Base-by-base conservation (phyloP, 2,329 filamentous ascomycete species). In the Fusarium compactum region DNA sequence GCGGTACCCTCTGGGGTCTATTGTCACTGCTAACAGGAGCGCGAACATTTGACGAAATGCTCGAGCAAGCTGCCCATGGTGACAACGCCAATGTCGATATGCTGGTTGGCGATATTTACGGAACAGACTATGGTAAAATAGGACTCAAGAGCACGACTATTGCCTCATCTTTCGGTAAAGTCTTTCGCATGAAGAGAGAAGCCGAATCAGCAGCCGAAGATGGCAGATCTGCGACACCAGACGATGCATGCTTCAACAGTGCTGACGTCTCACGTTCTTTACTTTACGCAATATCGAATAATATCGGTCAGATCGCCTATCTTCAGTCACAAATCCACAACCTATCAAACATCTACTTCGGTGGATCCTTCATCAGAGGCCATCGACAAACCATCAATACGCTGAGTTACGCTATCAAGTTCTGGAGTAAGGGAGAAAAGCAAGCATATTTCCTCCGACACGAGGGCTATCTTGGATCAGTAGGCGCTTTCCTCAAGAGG, bases 301-400 rank as follows among this genome's bases (percentile, higher is more conserved):
- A 98, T 81, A 98, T 98, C 70, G 96, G 96, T 18, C 96, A 99
- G 83, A 97, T 99, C 74, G 94, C 96, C 45, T 98, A 96, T 80
- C 85, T 99, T n/a, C 96, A 98, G 78, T 96, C 94, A 8, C 95
- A 98, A 79, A 96, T 97, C 77, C 95, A 99, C 82, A 89, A 91
- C 47, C 85, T 98, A 27, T 92, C 93, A 69, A 90, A 95, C 77
- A 98, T 99, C 66, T 99, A 99, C 83, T 99, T 99, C 80, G 96
- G 96, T 24, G 96, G 96, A 25, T 96, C 92, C 9, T 99, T 98
- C 79, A 98, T 99, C 78, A 91, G 96, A 44, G 96, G 96, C 43
- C 96, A 99, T 80, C 90, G 92, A 18, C 96, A 98, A 82, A 99
- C 96, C 15, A 99, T 99, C 89, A 97, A 98, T 80, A 98, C 96